Conservation (phyloP, 257 asterid species). For the Solanum sejunctum region DNA sequence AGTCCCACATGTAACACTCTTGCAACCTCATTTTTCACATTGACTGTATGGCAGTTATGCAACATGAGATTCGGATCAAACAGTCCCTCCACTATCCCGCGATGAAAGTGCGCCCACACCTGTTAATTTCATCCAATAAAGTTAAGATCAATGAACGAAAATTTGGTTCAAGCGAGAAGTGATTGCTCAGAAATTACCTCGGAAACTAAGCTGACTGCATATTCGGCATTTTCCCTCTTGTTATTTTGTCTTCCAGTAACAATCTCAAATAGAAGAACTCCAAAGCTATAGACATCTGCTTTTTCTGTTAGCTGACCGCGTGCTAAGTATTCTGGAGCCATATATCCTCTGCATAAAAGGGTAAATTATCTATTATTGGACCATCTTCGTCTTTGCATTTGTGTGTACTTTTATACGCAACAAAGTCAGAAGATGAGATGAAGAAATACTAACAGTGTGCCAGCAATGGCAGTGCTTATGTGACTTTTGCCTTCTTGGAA, state of each 20-base stretch:
- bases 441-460: too few species aligned
- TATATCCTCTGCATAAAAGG: too few species aligned
- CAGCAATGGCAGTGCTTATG: too few species aligned
- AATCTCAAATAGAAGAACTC: conserved; percentile 26
- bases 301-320: too few species aligned
- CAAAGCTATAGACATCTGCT: conserved; percentile 1
- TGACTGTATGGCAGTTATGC: too few species aligned
- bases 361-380: too few species aligned
- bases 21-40: background rate
- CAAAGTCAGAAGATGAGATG: too few species aligned
- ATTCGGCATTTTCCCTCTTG: conserved; percentile 10
- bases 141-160: background rate
- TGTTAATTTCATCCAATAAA: background rate
- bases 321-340: too few species aligned
- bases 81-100: background rate
- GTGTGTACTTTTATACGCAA: too few species aligned
- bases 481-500: too few species aligned
- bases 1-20: conserved; percentile 12
- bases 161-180: background rate
- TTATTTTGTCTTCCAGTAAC: conserved; percentile 21
- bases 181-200: conserved; percentile 1
- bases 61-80: too few species aligned
- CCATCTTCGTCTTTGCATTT: too few species aligned
- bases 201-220: conserved; percentile 16
- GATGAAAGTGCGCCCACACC: conserved; percentile 27